A percentile compares a stretch with the other conserved stretches of the same genome.
Evolutionary conservation across 352 stramenopile genomes (phyloP).

Genomic region (Globisporangium okanoganense): DNA sequence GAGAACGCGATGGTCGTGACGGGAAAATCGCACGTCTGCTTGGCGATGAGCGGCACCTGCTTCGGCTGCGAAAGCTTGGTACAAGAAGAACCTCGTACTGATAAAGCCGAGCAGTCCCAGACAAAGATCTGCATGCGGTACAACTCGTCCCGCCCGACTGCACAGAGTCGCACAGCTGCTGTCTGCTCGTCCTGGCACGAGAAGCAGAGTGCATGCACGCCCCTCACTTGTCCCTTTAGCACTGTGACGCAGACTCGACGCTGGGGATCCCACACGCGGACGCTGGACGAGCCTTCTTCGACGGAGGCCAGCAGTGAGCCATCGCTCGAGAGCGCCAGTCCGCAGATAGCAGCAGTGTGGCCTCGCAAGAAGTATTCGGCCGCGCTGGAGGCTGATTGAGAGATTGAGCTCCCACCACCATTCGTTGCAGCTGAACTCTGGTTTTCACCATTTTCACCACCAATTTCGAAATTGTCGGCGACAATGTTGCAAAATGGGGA

Average conservation of each 20-base stretch:
- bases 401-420: not conserved
- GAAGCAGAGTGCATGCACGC: slow-evolving; percentile 49
- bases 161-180: slow-evolving; percentile 32
- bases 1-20: slow-evolving; percentile 76
- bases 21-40: slow-evolving; percentile 86
- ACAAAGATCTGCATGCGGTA: slow-evolving; percentile 73
- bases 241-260: slow-evolving; percentile 39
- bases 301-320: slow-evolving; percentile 39
- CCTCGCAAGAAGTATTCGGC: slow-evolving; percentile 39
- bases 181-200: slow-evolving; percentile 22
- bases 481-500: not conserved
- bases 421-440: slow-evolving; percentile 5
- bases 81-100: not conserved
- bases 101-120: slow-evolving; percentile 49
- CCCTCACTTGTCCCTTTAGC: slow-evolving; percentile 43
- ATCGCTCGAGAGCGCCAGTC: slow-evolving; percentile 43
- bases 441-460: not conserved
- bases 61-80: not conserved
- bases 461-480: too few species aligned
- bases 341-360: slow-evolving; percentile 27
- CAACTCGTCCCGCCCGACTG: slow-evolving; percentile 56
- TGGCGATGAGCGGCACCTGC: slow-evolving; percentile 44
- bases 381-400: not conserved
- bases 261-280: slow-evolving; percentile 57
- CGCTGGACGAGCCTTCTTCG: slow-evolving; percentile 19